Percentiles rank a stretch among this genome's conserved stretches.
Evolutionary conservation across 495 filamentous ascomycete species (phyloP).

Genomic region (Rostrohypoxylon terebratum): DNA sequence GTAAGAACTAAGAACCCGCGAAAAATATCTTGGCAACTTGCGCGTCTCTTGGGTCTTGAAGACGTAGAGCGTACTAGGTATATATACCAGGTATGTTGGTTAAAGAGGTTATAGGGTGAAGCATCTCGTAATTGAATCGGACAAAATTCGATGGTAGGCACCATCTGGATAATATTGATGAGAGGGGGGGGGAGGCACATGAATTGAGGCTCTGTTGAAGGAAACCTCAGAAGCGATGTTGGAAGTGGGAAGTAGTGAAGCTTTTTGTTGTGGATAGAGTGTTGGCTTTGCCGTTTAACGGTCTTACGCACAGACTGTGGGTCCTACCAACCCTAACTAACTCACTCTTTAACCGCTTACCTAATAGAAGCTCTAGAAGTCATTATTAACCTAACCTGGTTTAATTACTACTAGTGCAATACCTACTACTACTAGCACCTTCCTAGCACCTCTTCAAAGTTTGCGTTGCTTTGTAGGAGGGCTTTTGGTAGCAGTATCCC

Average conservation of each 20-base stretch:
- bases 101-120: background rate
- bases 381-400: background rate
- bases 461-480: no score
- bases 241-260: background rate
- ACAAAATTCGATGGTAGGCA: background rate
- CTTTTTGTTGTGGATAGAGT: background rate
- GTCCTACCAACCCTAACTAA: background rate
- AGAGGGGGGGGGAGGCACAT: background rate
- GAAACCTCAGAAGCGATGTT: background rate
- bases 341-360: background rate
- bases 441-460: no score
- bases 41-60: background rate
- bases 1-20: conserved; percentile 3
- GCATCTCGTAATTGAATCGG: background rate
- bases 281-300: conserved; percentile 1
- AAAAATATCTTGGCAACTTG: conserved; percentile 7
- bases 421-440: no score
- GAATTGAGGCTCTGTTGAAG: conserved; percentile 16
- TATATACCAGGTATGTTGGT: background rate
- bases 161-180: background rate
- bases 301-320: conserved; percentile 1
- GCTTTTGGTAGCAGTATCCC: background rate
- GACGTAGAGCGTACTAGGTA: background rate
- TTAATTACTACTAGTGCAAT: no score
- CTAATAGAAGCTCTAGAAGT: background rate